Conservation (phyloP, 2,329 filamentous ascomycete species). For the Cladosporium oxysporum region DNA sequence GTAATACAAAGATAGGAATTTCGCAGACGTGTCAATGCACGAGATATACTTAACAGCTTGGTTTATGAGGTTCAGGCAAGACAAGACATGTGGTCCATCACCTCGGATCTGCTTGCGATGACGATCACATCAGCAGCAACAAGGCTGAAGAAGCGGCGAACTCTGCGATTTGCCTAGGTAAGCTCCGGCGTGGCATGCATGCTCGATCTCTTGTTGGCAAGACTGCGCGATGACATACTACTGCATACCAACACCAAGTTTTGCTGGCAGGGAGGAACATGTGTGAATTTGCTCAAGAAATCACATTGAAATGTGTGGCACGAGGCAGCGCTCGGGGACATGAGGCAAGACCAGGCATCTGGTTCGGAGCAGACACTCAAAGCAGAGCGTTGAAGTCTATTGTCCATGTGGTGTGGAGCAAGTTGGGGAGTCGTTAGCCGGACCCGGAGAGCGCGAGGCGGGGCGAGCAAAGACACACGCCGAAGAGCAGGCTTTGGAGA, state of each 20-base stretch:
- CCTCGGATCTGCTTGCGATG: not conserved
- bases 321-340: not conserved
- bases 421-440: not conserved
- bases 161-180: not conserved
- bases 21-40: not conserved
- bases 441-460: not conserved
- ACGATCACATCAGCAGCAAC: constrained; percentile 9
- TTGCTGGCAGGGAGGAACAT: not conserved
- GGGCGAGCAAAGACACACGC: not conserved
- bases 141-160: not conserved
- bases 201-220: no score
- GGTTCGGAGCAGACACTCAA: not conserved
- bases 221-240: not conserved
- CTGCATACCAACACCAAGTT: not conserved
- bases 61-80: not conserved
- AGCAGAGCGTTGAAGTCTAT: not conserved
- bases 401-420: not conserved
- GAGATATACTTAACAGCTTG: not conserved
- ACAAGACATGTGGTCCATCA: not conserved
- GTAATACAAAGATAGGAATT: not conserved
- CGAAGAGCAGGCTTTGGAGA: not conserved
- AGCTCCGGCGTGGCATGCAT: not conserved
- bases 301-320: not conserved
- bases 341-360: not conserved
- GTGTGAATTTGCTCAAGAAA: not conserved